Base-by-base conservation (phyloP, 163 green algal species). In the Scenedesmus sp. region DNA sequence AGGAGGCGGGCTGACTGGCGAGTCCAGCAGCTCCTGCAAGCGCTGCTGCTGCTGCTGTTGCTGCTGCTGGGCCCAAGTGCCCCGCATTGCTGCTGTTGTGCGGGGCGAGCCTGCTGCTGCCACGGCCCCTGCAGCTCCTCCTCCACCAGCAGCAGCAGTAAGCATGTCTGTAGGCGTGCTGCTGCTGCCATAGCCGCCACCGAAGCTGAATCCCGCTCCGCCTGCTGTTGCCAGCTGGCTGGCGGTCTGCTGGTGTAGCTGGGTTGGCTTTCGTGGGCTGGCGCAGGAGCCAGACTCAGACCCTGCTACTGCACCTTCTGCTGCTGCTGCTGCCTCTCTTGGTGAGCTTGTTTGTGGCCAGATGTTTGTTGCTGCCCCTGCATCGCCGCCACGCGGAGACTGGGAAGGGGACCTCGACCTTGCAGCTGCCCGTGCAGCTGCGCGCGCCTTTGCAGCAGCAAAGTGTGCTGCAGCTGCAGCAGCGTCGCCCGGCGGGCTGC, bases 81-180 rank as follows among this genome's bases (percentile, higher is more conserved):
- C 70, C 70, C 55, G 87, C 74, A 87, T 87, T 20, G 87, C 87
- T 46, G 87, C 87, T 62, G 87, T 87, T 10, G 87, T 81, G 59
- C 70, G 74, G 2, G 74, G 74, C 46, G 74, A 67, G 20, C 23
- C 87, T 54, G 34, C 87, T 79, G 87, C 87, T 86, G 87, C 87
- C 84, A 90, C 67, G 34, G 70, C 23, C 23, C 70, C 70, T 79
- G 70, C 70, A 52, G 70, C 70, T 79, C 34, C 77, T 4, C 34
- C 77, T 4, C 77, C 77, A 15, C 34, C 46, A 10, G 34, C 77
- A 84, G 77, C 34, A 57, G 34, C 77, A 8, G 34, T 59, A 2
- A n/a, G 34, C 46, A 57, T 60, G 13, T 23, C 46, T 59, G 77
- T n/a, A 10, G 34, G 34, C 9, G 34, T 84, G 8, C 34, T 57